These are phyloP conservation scores for Toxicodendron radicans DNA, from an alignment of 345 rosid species.

Conservation along the genomic window DNA sequence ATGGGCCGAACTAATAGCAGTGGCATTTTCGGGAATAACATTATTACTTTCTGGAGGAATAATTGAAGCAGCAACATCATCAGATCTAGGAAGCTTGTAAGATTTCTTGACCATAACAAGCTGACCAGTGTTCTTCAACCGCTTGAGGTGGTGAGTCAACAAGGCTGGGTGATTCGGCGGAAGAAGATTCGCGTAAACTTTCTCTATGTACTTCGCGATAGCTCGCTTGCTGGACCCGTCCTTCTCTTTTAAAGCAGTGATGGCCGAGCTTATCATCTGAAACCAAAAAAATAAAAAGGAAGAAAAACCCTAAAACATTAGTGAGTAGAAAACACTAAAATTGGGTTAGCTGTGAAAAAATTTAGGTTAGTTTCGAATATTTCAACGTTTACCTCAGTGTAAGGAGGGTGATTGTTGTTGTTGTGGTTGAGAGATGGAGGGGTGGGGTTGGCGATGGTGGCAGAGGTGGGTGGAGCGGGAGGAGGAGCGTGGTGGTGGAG, in stretches of 20 bases:
- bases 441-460: conserved; percentile 3
- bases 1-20: conserved; percentile 23
- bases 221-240: conserved; percentile 82
- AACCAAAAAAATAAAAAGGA: not conserved
- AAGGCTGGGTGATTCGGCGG: conserved; percentile 50
- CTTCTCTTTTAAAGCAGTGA: conserved; percentile 58
- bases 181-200: conserved; percentile 43
- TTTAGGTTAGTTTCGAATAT: not conserved
- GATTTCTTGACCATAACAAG: conserved; percentile 62
- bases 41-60: not conserved
- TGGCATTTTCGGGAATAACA: not conserved
- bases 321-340: too few relatives aligned
- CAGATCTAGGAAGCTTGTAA: conserved; percentile 50
- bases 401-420: conserved; percentile 26
- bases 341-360: too few relatives aligned
- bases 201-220: conserved; percentile 67
- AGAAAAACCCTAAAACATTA: not conserved
- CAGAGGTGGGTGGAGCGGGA: not conserved
- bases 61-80: not conserved
- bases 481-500: not conserved
- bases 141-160: conserved; percentile 64
- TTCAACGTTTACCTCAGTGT: conserved; percentile 25
- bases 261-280: conserved; percentile 78
- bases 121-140: conserved; percentile 51
- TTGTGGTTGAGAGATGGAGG: conserved; percentile 5